Percentiles rank a stretch among this genome's conserved stretches.
phyloP scores from a whole-genome alignment of 306 rosid genomes.

The Cotoneaster glaucophyllus region DNA sequence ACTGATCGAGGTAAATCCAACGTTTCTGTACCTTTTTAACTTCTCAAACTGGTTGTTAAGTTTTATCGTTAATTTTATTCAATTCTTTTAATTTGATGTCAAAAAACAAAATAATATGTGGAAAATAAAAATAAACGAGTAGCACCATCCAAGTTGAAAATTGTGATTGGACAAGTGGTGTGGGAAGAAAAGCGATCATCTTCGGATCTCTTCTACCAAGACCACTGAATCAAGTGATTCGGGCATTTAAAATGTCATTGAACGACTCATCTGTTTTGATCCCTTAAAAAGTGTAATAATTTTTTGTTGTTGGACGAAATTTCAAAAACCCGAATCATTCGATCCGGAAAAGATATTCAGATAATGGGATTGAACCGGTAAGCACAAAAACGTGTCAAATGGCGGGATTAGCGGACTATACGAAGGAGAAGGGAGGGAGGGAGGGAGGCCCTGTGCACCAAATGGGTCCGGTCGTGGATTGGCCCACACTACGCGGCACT shows the following conservation, averaged over 20 bases:
- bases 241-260: fast-evolving
- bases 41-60: too few relatives aligned
- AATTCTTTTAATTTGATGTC: too few relatives aligned
- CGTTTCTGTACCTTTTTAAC: too few relatives aligned
- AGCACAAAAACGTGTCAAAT: constrained; percentile 12
- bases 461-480: background rate
- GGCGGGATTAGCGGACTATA: constrained; percentile 26
- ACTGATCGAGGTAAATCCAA: background rate
- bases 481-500: background rate
- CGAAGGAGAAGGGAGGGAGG: background rate
- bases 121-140: too few relatives aligned
- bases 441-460: background rate
- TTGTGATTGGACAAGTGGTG: background rate
- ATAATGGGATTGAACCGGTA: background rate
- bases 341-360: fast-evolving
- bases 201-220: fast-evolving
- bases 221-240: too few relatives aligned
- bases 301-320: fast-evolving
- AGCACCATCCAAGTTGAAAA: background rate
- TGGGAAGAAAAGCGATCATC: background rate
- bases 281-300: too few relatives aligned
- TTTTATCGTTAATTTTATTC: too few relatives aligned
- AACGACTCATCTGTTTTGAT: too few relatives aligned
- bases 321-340: fast-evolving
- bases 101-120: too few relatives aligned